A percentile compares a stretch with the other conserved stretches of the same genome.
phyloP scores from a whole-genome alignment of 2,329 filamentous ascomycete species.

The Diaporthe velutina region DNA sequence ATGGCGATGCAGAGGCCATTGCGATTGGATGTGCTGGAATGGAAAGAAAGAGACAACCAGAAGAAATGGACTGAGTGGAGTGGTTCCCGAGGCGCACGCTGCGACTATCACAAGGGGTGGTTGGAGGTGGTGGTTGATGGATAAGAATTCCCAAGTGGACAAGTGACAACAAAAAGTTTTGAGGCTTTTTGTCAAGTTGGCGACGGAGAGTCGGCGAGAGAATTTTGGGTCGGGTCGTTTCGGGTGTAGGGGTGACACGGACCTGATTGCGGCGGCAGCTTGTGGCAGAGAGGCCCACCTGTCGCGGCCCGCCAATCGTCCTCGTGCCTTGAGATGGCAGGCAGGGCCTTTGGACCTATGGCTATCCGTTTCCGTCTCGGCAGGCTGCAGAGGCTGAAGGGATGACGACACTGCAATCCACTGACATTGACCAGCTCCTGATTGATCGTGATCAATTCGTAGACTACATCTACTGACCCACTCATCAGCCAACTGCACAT shows the following conservation, averaged over 20 bases:
- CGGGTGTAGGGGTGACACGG: slow-evolving; percentile 31
- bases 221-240: slow-evolving; percentile 34
- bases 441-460: background rate
- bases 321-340: slow-evolving; percentile 7
- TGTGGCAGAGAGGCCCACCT: slow-evolving; percentile 5
- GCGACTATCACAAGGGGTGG: slow-evolving; percentile 11
- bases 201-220: slow-evolving; percentile 16
- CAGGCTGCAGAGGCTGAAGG: slow-evolving; percentile 21
- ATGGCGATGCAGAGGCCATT: slow-evolving; percentile 57
- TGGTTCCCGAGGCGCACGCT: slow-evolving; percentile 19
- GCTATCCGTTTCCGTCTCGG: slow-evolving; percentile 6
- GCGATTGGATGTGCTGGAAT: slow-evolving; percentile 46
- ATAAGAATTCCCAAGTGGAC: slow-evolving; percentile 13
- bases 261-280: background rate
- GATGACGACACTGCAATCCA: slow-evolving; percentile 33
- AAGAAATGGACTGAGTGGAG: slow-evolving; percentile 46
- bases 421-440: background rate
- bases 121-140: slow-evolving; percentile 22
- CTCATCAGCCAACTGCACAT: background rate
- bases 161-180: slow-evolving; percentile 29
- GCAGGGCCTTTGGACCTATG: background rate
- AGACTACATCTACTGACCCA: background rate
- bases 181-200: slow-evolving; percentile 27
- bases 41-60: slow-evolving; percentile 41
- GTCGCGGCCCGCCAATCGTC: slow-evolving; percentile 24